Percentiles rank a stretch among this genome's conserved stretches.
phyloP scores from a whole-genome alignment of 1,284 basidiomycete genomes.

The Ustilago curta region DNA sequence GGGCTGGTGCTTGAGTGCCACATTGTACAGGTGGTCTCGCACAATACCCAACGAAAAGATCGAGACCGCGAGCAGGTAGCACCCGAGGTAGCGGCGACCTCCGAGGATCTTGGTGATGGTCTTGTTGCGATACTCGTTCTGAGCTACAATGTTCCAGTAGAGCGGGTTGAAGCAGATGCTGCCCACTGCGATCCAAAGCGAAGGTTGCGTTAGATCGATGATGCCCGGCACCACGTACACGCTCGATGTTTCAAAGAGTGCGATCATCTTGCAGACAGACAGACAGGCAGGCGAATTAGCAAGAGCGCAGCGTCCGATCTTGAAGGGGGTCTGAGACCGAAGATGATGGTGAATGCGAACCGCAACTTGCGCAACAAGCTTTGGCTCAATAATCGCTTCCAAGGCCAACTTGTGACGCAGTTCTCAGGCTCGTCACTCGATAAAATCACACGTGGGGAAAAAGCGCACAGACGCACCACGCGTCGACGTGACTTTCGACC shows the following conservation, averaged over 20 bases:
- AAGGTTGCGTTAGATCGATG: slow-evolving; percentile 57
- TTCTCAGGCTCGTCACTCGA: not conserved
- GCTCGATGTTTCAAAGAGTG: slow-evolving; percentile 28
- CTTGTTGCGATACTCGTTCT: slow-evolving; percentile 75
- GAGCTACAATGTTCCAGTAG: slow-evolving; percentile 94
- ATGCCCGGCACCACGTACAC: slow-evolving; percentile 52
- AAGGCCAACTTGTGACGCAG: too few relatives aligned
- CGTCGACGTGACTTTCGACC: slow-evolving; percentile 6
- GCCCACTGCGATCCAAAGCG: slow-evolving; percentile 59
- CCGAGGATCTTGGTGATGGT: slow-evolving; percentile 66
- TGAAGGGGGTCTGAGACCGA: not conserved
- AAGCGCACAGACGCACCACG: slow-evolving; percentile 1
- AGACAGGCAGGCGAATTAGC: too few relatives aligned
- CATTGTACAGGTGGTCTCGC: slow-evolving; percentile 73
- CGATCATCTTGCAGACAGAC: slow-evolving; percentile 18
- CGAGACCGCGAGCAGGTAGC: slow-evolving; percentile 88
- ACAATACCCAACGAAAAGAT: slow-evolving; percentile 70
- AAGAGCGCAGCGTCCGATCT: not conserved
- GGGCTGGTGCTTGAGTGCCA: slow-evolving; percentile 81
- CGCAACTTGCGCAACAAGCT: too few relatives aligned
- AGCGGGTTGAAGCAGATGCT: slow-evolving; percentile 81
- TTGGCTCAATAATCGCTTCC: too few relatives aligned
- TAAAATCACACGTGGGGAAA: slow-evolving; percentile 1
- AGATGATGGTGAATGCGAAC: not conserved
- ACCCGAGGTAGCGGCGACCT: slow-evolving; percentile 75